phyloP scores from a whole-genome alignment of 768 basidiomycete genomes.

The Nidularia pulvinata region DNA sequence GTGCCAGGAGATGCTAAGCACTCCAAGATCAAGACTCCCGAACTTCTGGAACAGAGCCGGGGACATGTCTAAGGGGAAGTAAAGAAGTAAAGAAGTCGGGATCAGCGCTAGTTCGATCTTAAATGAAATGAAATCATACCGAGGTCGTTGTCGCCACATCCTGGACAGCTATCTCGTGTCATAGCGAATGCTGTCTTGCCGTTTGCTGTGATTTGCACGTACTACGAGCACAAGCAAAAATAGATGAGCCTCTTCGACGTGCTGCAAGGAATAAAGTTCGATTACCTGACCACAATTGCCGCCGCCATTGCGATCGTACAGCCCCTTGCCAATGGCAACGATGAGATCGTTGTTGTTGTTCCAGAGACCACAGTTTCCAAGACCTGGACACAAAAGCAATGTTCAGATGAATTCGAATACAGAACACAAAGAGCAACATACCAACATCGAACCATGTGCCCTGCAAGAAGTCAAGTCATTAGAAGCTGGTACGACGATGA shows the following conservation, averaged over 20 bases:
- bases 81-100: background rate
- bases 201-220: slow-evolving; percentile 55
- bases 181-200: slow-evolving; percentile 46
- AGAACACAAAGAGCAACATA: slow-evolving; percentile 10
- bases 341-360: slow-evolving; percentile 52
- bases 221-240: slow-evolving; percentile 31
- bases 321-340: slow-evolving; percentile 56
- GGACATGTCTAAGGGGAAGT: slow-evolving; percentile 56
- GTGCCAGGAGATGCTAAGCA: slow-evolving; percentile 57
- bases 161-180: slow-evolving; percentile 57
- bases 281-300: slow-evolving; percentile 60
- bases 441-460: slow-evolving; percentile 69
- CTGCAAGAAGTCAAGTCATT: slow-evolving; percentile 26
- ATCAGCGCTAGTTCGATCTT: background rate
- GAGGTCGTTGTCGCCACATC: slow-evolving; percentile 51
- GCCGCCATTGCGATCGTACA: slow-evolving; percentile 51
- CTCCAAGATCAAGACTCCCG: slow-evolving; percentile 43
- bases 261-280: background rate
- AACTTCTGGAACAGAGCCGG: slow-evolving; percentile 57
- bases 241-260: background rate
- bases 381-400: slow-evolving; percentile 15
- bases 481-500: background rate
- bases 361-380: slow-evolving; percentile 63
- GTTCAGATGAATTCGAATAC: background rate
- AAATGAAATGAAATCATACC: slow-evolving; percentile 35